Percentiles rank a stretch among this genome's conserved stretches.
Evolutionary conservation across 352 stramenopile genomes (phyloP).

Genomic region (Phytophthora tentaculata): DNA sequence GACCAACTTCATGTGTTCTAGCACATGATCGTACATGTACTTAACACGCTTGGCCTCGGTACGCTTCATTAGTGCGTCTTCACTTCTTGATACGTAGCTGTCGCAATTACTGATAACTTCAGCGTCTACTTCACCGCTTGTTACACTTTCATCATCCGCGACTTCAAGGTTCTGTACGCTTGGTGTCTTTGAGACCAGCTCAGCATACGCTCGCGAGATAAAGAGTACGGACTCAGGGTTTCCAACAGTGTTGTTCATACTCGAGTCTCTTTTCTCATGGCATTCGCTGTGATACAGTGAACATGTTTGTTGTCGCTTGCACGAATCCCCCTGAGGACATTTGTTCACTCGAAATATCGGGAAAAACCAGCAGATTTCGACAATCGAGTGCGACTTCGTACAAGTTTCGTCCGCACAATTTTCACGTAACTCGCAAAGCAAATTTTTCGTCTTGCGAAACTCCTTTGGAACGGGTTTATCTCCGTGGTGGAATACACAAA

Average conservation of each 20-base stretch:
- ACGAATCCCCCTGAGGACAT: not conserved
- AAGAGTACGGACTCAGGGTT: not conserved
- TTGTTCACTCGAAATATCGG: not conserved
- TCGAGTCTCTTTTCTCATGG: not conserved
- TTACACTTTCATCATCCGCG: not conserved
- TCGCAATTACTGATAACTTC: too few species aligned
- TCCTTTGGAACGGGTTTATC: not conserved
- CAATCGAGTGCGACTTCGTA: not conserved
- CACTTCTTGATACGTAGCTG: too few species aligned
- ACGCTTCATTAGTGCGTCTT: not conserved
- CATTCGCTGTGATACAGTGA: not conserved
- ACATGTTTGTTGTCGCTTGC: not conserved
- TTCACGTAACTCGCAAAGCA: not conserved
- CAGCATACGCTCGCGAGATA: not conserved
- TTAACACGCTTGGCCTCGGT: not conserved
- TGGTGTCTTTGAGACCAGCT: not conserved
- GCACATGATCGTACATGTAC: not conserved
- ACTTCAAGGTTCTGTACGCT: not conserved
- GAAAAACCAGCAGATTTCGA: not conserved
- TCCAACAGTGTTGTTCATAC: not conserved
- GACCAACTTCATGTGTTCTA: not conserved
- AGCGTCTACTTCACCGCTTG: not conserved
- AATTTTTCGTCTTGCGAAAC: constrained; percentile 1
- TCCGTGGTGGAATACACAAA: constrained; percentile 2
- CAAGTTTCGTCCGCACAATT: not conserved